These are phyloP conservation scores for Plasmodium coatneyi DNA, from an alignment of 169 alveolate genomes.

Conservation along the genomic window DNA sequence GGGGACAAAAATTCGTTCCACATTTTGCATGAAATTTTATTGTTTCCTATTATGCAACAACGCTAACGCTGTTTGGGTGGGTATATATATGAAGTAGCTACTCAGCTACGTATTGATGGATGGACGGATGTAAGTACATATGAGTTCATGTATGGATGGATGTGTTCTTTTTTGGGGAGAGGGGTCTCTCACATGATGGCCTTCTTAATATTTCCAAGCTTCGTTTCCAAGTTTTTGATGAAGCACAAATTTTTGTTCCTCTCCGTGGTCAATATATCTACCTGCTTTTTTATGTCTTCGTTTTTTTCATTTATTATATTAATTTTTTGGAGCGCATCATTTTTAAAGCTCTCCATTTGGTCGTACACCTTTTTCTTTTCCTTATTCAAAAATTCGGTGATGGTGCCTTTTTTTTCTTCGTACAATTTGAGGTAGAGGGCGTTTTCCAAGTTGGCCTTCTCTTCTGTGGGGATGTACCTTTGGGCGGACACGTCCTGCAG, in stretches of 20 bases:
- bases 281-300: slow-evolving; percentile 46
- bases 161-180: not conserved
- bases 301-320: slow-evolving; percentile 58
- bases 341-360: slow-evolving; percentile 18
- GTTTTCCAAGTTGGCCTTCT: not conserved
- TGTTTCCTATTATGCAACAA: not conserved
- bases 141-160: not conserved
- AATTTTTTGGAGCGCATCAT: slow-evolving; percentile 17
- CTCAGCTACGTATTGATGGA: not conserved
- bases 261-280: slow-evolving; percentile 25
- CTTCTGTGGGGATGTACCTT: not conserved
- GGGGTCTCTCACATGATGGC: slow-evolving; percentile 1
- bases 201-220: slow-evolving; percentile 29
- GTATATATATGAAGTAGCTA: not conserved
- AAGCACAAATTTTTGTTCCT: slow-evolving; percentile 32
- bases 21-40: not conserved
- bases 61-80: not conserved
- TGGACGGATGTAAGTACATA: too few species aligned
- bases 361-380: slow-evolving; percentile 34
- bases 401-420: slow-evolving; percentile 16
- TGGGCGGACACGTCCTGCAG: not conserved
- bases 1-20: not conserved
- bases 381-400: slow-evolving; percentile 20
- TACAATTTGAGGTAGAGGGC: not conserved
- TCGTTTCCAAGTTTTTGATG: slow-evolving; percentile 37